Percentiles rank a stretch among this genome's conserved stretches.
These are phyloP conservation scores for Gautieria morchelliformis DNA, from an alignment of 768 basidiomycete species.

Conservation along the genomic window DNA sequence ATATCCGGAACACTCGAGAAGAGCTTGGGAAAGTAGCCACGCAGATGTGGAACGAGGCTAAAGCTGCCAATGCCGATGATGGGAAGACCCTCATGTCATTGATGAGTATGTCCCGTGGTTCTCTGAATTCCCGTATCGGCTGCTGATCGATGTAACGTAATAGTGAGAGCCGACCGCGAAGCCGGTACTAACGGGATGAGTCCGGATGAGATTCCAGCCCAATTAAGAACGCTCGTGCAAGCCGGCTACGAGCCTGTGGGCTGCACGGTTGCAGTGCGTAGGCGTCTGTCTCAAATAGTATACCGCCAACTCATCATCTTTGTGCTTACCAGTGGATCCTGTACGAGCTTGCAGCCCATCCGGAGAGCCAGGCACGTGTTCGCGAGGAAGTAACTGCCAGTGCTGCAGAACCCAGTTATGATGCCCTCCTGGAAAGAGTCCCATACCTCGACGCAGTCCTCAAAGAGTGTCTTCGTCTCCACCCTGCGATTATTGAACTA, in stretches of 20 bases:
- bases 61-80: constrained; percentile 32
- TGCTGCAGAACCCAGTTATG: constrained; percentile 39
- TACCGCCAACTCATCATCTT: neutral
- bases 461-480: constrained; percentile 51
- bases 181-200: constrained; percentile 4
- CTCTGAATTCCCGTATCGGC: neutral
- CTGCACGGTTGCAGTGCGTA: no score
- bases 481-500: constrained; percentile 55
- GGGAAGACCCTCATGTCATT: constrained; percentile 42
- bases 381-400: constrained; percentile 41
- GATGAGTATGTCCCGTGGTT: constrained; percentile 34
- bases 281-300: no score
- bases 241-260: no score
- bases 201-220: constrained; percentile 7
- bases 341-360: constrained; percentile 48
- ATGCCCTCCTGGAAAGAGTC: constrained; percentile 37
- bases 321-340: constrained; percentile 45
- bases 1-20: constrained; percentile 48
- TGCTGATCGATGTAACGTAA: neutral
- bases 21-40: constrained; percentile 16
- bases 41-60: constrained; percentile 49
- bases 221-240: no score
- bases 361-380: constrained; percentile 42
- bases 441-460: constrained; percentile 53
- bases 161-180: constrained; percentile 5